phyloP scores from a whole-genome alignment of 2,329 filamentous ascomycete species.

The Nemania sp. region DNA sequence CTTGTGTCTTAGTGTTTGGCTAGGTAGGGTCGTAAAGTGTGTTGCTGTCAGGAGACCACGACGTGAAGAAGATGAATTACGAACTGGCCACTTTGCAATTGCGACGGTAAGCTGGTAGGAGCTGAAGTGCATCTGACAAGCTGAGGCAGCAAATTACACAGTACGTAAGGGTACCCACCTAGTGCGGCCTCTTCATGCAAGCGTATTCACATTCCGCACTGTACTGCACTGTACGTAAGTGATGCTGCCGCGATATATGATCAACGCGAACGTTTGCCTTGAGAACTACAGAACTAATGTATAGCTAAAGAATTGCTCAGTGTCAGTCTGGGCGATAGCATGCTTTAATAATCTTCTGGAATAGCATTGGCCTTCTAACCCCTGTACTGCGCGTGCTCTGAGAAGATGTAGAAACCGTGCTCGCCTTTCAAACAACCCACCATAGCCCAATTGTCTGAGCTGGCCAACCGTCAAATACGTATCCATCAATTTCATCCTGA shows the following conservation, averaged over 20 bases:
- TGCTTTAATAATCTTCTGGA: too few species aligned
- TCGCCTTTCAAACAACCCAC: too few species aligned
- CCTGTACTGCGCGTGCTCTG: neutral
- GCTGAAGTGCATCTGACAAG: too few species aligned
- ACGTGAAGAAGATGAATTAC: neutral
- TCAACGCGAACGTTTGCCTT: too few species aligned
- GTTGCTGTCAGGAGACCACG: neutral
- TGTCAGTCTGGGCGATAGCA: too few species aligned
- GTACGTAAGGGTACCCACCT: too few species aligned
- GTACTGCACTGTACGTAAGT: slow-evolving; percentile 1
- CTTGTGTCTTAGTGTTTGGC: too few species aligned
- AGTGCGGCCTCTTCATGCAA: neutral
- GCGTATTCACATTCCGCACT: neutral
- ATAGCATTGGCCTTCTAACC: neutral
- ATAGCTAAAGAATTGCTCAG: too few species aligned
- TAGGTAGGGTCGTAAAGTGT: neutral
- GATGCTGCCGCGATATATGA: too few species aligned
- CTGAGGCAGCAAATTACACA: neutral
- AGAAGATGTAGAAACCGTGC: neutral
- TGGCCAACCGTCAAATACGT: neutral
- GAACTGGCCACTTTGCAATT: neutral
- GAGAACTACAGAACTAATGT: too few species aligned
- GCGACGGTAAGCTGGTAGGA: too few species aligned
- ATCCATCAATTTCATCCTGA: neutral
- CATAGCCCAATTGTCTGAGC: too few species aligned